Conservation (phyloP, 1,284 basidiomycete species). For the Rhodotorula mucilaginosa region DNA sequence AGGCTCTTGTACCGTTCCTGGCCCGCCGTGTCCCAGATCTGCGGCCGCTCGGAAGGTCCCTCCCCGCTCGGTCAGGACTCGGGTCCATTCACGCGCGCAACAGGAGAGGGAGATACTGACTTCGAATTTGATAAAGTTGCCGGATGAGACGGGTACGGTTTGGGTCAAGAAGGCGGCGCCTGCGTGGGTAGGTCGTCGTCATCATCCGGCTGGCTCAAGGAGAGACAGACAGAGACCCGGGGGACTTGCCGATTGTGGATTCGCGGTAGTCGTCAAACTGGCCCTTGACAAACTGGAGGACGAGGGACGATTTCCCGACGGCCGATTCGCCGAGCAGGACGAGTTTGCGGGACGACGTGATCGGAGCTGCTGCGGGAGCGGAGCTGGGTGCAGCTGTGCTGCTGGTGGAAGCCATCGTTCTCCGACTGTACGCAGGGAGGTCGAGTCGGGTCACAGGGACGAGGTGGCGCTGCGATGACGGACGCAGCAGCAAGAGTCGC, state of each 20-base stretch:
- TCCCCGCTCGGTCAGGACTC: no score
- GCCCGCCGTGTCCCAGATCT: conserved; percentile 91
- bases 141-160: conserved; percentile 58
- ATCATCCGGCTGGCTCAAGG: neutral
- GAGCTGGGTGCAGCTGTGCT: conserved; percentile 5
- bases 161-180: conserved; percentile 59
- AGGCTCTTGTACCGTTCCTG: conserved; percentile 88
- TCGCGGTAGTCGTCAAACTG: conserved; percentile 96
- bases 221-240: neutral
- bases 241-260: conserved; percentile 91
- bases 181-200: neutral
- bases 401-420: neutral
- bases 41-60: neutral
- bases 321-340: conserved; percentile 75
- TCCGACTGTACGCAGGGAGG: conserved; percentile 15
- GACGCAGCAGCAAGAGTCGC: neutral
- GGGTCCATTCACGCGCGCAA: neutral
- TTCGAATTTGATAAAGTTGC: conserved; percentile 79
- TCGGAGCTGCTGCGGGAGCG: conserved; percentile 20
- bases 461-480: neutral
- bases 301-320: conserved; percentile 97
- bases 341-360: conserved; percentile 40
- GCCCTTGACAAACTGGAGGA: conserved; percentile 91
- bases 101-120: conserved; percentile 25
- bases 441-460: neutral